These are phyloP conservation scores for Harrya chromipes DNA, from an alignment of 768 basidiomycete genomes.

Conservation along the genomic window DNA sequence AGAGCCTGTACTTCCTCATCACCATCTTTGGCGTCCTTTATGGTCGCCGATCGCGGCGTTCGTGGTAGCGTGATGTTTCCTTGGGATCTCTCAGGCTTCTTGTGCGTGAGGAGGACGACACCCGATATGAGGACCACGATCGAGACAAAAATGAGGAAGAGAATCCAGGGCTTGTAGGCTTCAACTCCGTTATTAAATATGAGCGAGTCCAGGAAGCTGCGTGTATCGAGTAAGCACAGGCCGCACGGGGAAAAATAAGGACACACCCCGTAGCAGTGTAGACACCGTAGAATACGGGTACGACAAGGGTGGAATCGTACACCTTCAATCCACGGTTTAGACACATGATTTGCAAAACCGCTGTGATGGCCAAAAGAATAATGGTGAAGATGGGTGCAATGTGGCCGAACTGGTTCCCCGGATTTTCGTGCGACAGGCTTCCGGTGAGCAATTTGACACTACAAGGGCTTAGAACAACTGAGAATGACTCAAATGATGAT, in stretches of 20 bases:
- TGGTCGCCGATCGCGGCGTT: slow-evolving; percentile 24
- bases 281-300: slow-evolving; percentile 92
- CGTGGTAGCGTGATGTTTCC: slow-evolving; percentile 28
- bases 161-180: slow-evolving; percentile 84
- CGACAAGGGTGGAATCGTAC: slow-evolving; percentile 88
- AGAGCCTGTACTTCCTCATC: slow-evolving; percentile 40
- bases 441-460: slow-evolving; percentile 83
- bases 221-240: slow-evolving; percentile 5
- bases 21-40: slow-evolving; percentile 11
- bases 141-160: slow-evolving; percentile 84
- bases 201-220: slow-evolving; percentile 60
- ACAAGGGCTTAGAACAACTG: slow-evolving; percentile 8
- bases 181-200: slow-evolving; percentile 84
- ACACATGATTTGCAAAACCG: slow-evolving; percentile 88
- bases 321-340: slow-evolving; percentile 87
- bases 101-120: slow-evolving; percentile 90
- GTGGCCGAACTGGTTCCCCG: slow-evolving; percentile 86
- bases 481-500: not conserved
- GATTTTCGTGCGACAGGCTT: slow-evolving; percentile 72
- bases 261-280: slow-evolving; percentile 80
- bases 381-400: slow-evolving; percentile 76
- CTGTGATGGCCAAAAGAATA: slow-evolving; percentile 59
- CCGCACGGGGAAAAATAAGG: not conserved
- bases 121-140: slow-evolving; percentile 86
- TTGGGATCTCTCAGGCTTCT: slow-evolving; percentile 66